phyloP scores from a whole-genome alignment of 805 yeast species.

The Wickerhamiella occidentalis region DNA sequence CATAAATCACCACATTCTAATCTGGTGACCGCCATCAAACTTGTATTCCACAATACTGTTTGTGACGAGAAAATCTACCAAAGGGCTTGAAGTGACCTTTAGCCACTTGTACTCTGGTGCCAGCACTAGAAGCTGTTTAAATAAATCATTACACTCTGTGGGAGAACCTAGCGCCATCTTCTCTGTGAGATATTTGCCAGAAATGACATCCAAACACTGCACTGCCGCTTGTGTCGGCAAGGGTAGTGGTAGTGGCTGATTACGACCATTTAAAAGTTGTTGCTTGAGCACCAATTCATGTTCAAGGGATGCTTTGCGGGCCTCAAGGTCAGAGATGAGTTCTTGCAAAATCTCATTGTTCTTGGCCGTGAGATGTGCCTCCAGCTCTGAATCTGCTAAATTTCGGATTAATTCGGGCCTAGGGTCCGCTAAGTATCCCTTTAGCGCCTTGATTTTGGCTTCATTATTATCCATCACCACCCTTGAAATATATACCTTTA shows the following conservation, averaged over 20 bases:
- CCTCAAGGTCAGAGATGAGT: not conserved
- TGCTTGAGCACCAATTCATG: not conserved
- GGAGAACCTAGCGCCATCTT: not conserved
- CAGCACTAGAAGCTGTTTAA: not conserved
- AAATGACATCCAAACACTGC: not conserved
- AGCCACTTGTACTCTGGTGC: not conserved
- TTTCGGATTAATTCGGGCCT: not conserved
- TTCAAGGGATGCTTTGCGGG: not conserved
- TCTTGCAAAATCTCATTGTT: not conserved
- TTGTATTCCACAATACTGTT: not conserved
- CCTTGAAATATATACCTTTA: not conserved
- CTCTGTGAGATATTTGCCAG: not conserved
- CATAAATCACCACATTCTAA: constrained; percentile 3
- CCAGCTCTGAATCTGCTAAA: not conserved
- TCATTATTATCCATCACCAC: not conserved
- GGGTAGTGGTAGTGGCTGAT: not conserved
- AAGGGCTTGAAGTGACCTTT: not conserved
- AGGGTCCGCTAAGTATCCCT: not conserved
- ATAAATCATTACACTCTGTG: not conserved
- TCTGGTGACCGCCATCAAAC: not conserved
- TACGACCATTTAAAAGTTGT: not conserved
- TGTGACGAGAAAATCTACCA: not conserved
- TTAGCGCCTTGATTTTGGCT: not conserved
- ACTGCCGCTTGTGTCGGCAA: not conserved
- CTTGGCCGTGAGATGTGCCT: not conserved